Base-by-base conservation (phyloP, 2,329 filamentous ascomycete species). In the Dryadomyces quercivorus region DNA sequence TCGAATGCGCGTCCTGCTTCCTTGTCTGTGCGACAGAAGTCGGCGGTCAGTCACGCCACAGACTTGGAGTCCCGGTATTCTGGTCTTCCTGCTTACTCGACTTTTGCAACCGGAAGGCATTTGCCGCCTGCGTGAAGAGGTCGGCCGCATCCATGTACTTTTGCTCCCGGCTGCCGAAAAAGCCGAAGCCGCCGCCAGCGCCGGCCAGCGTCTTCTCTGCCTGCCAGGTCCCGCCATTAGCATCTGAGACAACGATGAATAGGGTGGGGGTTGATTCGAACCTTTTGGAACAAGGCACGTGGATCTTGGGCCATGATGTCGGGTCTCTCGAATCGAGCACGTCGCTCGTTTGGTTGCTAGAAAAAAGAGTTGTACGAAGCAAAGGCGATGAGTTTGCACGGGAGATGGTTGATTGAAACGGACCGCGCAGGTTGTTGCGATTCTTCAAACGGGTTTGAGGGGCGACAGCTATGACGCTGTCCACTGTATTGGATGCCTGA, bases 121-220 rank as follows among this genome's bases (percentile, higher is more conserved):
- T 95, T 58, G 85, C 93, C 44, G 92, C 92, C 69, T 95, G 84
- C 57, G 81, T 83, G 66, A 90, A 97, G 60, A 93, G 75, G 61
- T 96, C 90, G 59, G 87, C 88, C 15, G 92, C 92, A 71, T 84
- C 82, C 72, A 94, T 87, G 66, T 88, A 91, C 70, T 96, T 97
- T 59, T 95, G 90, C 63, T 87, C 80, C 56, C 84, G 80, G 48
- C 88, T 88, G 46, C 90, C 88, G 63, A 98, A 96, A 71, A 95
- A 83, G 68, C 84, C 88, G 72, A 95, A 96, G 63, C 91, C 91
- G 31, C 86, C 76, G 20, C 81, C 75, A 44, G 92, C 91, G 61
- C 85, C 76, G 63, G 83, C 72, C 26, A 87, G 79, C 52, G 83
- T 78, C 75, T 93, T 95, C 66, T 96, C 88, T 73, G 93, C 93